These are phyloP conservation scores for Phytophthora capsici DNA, from an alignment of 352 stramenopile genomes.

Conservation along the genomic window DNA sequence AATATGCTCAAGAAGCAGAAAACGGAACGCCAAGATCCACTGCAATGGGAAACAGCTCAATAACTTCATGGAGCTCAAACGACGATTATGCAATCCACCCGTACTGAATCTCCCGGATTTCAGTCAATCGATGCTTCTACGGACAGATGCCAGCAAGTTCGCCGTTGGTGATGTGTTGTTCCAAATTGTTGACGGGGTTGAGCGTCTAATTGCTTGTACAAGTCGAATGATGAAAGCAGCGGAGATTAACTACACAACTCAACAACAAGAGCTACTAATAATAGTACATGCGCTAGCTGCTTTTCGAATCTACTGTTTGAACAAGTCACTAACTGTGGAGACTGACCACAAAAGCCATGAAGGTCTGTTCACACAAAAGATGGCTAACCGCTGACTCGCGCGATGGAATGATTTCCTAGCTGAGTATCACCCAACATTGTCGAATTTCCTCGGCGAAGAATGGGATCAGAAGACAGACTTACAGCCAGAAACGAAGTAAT, in stretches of 20 bases:
- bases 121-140: background rate
- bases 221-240: slow-evolving; percentile 1
- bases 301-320: too few species aligned
- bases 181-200: slow-evolving; percentile 1
- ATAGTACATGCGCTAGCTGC: too few species aligned
- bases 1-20: background rate
- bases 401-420: background rate
- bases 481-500: too few species aligned
- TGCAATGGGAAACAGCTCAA: too few species aligned
- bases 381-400: too few species aligned
- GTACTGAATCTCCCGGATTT: too few species aligned
- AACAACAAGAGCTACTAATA: too few species aligned
- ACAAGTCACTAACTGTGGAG: too few species aligned
- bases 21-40: too few species aligned
- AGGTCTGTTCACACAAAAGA: too few species aligned
- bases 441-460: slow-evolving; percentile 30
- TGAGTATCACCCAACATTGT: slow-evolving; percentile 16
- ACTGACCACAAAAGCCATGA: too few species aligned
- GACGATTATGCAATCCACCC: background rate
- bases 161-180: background rate
- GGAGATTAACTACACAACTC: too few species aligned
- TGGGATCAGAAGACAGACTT: slow-evolving; percentile 14
- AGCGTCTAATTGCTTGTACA: background rate
- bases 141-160: slow-evolving; percentile 12
- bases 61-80: background rate